Conservation (phyloP, 108 stramenopile genomes). For the Hondaea fermentalgiana region DNA sequence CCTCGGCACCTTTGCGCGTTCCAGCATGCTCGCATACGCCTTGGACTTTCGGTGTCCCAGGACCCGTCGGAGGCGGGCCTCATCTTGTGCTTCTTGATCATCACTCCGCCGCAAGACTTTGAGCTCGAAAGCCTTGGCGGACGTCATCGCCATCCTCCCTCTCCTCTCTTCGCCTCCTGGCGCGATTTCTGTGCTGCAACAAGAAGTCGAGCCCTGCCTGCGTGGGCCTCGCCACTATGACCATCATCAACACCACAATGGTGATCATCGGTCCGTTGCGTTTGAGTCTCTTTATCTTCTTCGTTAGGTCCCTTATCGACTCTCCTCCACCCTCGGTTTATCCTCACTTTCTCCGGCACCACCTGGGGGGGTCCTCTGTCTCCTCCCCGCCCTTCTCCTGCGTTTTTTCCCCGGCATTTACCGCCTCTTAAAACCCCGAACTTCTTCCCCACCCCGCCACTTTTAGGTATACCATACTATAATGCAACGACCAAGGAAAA, state of each 20-base stretch:
- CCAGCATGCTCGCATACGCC: neutral
- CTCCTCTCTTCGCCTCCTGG: neutral
- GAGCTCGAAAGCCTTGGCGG: neutral
- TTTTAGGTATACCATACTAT: neutral
- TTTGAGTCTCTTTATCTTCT: neutral
- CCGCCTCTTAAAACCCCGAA: neutral
- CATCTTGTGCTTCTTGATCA: neutral
- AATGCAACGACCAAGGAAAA: too few relatives aligned
- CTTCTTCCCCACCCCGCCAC: neutral
- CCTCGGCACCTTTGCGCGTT: neutral
- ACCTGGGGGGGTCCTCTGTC: neutral
- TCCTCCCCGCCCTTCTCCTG: neutral
- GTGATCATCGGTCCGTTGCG: neutral
- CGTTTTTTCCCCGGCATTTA: neutral
- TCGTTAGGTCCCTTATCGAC: neutral
- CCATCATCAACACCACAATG: too few relatives aligned
- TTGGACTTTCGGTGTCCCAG: neutral
- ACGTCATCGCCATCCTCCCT: neutral
- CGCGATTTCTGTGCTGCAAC: neutral
- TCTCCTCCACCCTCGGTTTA: neutral
- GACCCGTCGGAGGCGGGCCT: neutral
- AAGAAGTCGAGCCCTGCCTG: neutral
- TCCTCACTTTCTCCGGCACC: neutral
- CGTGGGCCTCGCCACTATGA: too few relatives aligned
- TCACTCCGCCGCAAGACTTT: neutral